Base-by-base conservation (phyloP, 441 rosid species). In the Croton laevigatus region DNA sequence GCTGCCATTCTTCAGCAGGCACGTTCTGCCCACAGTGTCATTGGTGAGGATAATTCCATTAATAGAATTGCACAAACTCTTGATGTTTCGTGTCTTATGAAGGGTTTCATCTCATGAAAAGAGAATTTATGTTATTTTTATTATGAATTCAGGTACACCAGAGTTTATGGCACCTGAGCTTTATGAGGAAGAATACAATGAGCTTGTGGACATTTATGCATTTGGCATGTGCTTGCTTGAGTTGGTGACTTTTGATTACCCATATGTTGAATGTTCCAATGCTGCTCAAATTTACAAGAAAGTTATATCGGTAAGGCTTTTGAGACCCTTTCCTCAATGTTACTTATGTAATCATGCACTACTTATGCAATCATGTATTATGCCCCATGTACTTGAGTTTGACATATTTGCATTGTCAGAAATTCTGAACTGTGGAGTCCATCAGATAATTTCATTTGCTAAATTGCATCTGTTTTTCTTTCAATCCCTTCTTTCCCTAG, bases 141-240 rank as follows among this genome's bases (percentile, higher is more conserved):
- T 38, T 44, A 49, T 17, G 62, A 64, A 13, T 49, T 6, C 46
- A 66, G 94, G 91, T 42, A 89, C 96, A 23, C 96, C 97, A 2
- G 97, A 89, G 68, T 91, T 89, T 84, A 91, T 91, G 97, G 97
- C 97, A 36, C 97, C 97, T 0, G 97, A 91, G 82, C 89, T 91
- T 34, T 91, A 91, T 27, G 96, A 91, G 60, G 97, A 89, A 79
- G 94, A 88, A 57, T 91, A 91, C 83, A 87, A 87, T 76, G 95
- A 91, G 66, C 93, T 89, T 38, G 94, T 89, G 3, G 96, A 91
- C 75, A 87, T 91, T 42, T 91, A 91, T 85, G 89, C 96, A 40
- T 91, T 91, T 73, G 97, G 97, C 66, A 76, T 91, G 89, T 91
- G 97, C 90, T 78, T 91, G 81, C 73, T 91, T 72, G 97, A 91